Percentiles rank a stretch among this genome's conserved stretches.
Evolutionary conservation across 768 basidiomycete species (phyloP).

Genomic region (Psilocybe cyanescens): DNA sequence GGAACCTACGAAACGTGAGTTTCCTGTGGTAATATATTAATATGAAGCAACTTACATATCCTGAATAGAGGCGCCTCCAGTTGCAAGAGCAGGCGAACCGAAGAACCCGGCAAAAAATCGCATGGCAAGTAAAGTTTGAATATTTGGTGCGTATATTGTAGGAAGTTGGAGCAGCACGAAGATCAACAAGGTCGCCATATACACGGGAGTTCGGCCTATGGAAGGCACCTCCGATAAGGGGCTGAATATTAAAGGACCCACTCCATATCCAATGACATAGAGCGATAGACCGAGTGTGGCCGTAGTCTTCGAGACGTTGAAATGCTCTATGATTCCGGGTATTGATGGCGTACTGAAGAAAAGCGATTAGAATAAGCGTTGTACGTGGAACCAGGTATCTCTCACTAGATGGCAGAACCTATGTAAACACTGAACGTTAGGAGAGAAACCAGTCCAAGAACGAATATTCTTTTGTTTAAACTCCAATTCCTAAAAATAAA

Average conservation of each 20-base stretch:
- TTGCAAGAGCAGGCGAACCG: neutral
- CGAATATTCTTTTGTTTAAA: neutral
- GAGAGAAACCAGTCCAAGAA: neutral
- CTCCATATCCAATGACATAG: conserved; percentile 2
- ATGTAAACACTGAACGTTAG: conserved; percentile 2
- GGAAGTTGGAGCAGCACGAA: neutral
- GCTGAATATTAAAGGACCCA: neutral
- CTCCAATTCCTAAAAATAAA: neutral
- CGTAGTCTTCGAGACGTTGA: neutral
- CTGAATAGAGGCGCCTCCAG: neutral
- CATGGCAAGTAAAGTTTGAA: neutral
- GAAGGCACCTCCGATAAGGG: neutral
- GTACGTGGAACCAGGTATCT: neutral
- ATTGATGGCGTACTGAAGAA: neutral
- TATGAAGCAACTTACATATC: neutral
- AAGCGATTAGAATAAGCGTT: neutral
- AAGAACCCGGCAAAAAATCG: neutral
- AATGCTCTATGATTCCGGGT: neutral
- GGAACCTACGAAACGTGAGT: neutral
- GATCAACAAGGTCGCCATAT: neutral
- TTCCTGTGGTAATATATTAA: neutral
- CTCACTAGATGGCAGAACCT: conserved; percentile 1
- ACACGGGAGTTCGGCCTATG: neutral
- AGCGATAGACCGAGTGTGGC: neutral
- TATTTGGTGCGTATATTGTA: neutral